These are phyloP conservation scores for Ramaria sp. DNA, from an alignment of 768 basidiomycete genomes.

Conservation along the genomic window DNA sequence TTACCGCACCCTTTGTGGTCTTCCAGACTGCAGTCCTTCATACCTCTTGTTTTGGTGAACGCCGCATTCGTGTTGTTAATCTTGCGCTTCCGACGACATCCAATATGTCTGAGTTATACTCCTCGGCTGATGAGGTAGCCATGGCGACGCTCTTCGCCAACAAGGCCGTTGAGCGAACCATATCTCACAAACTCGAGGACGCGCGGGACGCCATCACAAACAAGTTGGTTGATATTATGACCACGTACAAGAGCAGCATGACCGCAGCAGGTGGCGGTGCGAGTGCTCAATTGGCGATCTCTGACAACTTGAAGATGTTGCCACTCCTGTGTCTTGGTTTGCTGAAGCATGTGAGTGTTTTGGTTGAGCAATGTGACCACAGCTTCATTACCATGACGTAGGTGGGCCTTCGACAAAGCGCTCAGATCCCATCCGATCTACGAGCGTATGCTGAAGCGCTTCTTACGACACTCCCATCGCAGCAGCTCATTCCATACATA, in stretches of 20 bases:
- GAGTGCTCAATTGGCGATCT: constrained; percentile 84
- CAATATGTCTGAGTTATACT: constrained; percentile 82
- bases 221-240: constrained; percentile 74
- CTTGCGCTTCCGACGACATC: constrained; percentile 80
- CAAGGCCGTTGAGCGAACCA: constrained; percentile 85
- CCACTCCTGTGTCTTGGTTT: constrained; percentile 84
- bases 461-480: constrained; percentile 82
- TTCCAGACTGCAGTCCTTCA: constrained; percentile 92
- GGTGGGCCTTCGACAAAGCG: constrained; percentile 93
- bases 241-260: constrained; percentile 92
- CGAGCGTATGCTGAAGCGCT: constrained; percentile 91
- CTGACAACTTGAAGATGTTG: constrained; percentile 91
- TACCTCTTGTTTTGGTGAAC: constrained; percentile 86
- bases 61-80: constrained; percentile 86
- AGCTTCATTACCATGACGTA: constrained; percentile 18
- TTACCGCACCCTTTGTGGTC: constrained; percentile 85
- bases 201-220: constrained; percentile 77
- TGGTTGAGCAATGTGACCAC: too few relatives aligned
- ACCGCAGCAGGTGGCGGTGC: constrained; percentile 89
- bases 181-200: constrained; percentile 82
- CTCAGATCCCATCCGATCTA: constrained; percentile 94
- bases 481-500: constrained; percentile 86
- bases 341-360: constrained; percentile 73
- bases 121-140: constrained; percentile 83
- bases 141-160: constrained; percentile 77